phyloP scores from a whole-genome alignment of 306 rosid species.

The Cicer cuneatum region DNA sequence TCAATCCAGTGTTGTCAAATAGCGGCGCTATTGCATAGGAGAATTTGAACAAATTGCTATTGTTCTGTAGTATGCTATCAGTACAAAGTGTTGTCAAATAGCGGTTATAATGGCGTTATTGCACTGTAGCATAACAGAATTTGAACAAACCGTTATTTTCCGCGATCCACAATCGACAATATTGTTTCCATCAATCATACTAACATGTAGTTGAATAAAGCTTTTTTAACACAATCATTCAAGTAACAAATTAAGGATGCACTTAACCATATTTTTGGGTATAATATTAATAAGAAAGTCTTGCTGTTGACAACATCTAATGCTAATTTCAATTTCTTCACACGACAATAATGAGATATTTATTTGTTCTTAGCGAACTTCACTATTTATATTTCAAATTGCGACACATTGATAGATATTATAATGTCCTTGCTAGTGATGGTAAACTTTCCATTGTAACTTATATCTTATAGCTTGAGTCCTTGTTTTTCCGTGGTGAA shows the following conservation, averaged over 20 bases:
- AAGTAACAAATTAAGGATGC: slow-evolving; percentile 8
- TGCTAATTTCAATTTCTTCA: slow-evolving; percentile 29
- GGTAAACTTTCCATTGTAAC: slow-evolving; percentile 7
- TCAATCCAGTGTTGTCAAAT: no score
- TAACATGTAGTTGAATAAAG: neutral
- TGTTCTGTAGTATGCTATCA: no score
- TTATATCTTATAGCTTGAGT: slow-evolving; percentile 31
- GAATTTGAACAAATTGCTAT: no score
- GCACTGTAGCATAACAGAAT: no score
- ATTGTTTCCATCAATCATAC: neutral
- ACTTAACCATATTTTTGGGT: slow-evolving; percentile 9
- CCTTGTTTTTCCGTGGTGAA: slow-evolving; percentile 26
- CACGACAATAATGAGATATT: neutral
- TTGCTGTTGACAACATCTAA: slow-evolving; percentile 3
- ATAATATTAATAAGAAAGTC: slow-evolving; percentile 5
- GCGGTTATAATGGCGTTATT: no score
- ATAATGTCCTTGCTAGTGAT: neutral
- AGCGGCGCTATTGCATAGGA: no score
- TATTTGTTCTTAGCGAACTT: slow-evolving; percentile 17
- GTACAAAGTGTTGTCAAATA: no score
- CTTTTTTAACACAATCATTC: neutral
- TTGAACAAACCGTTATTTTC: no score
- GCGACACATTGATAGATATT: neutral
- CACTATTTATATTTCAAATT: slow-evolving; percentile 2
- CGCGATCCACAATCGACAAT: no score